Conservation (phyloP, 176 grass and related monocot species). For the Tillandsia fasciculata region DNA sequence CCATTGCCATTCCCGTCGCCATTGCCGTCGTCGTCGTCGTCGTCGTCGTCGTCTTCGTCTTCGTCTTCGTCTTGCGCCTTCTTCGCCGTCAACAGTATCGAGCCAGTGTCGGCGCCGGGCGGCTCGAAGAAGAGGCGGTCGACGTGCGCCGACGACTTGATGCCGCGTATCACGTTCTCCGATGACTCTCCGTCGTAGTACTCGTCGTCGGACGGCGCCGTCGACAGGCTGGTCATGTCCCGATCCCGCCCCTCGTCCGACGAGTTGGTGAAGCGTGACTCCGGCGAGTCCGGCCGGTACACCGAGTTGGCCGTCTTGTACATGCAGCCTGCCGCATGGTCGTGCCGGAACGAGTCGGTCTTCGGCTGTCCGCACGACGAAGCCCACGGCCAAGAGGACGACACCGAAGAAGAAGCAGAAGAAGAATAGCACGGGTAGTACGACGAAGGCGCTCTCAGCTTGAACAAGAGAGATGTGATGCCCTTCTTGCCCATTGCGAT, state of each 20-base stretch:
- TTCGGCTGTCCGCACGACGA: constrained; percentile 37
- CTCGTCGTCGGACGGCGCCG: constrained; percentile 12
- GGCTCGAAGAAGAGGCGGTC: constrained; percentile 53
- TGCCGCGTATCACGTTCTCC: constrained; percentile 28
- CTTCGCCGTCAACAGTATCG: constrained; percentile 37
- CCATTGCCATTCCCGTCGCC: not conserved
- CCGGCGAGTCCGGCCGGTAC: constrained; percentile 27
- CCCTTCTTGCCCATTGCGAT: constrained; percentile 42
- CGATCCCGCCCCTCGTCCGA: not conserved
- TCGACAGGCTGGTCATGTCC: not conserved
- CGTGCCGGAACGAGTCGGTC: constrained; percentile 54
- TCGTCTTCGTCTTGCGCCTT: too few relatives aligned
- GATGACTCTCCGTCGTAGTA: constrained; percentile 20
- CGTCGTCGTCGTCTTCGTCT: not conserved
- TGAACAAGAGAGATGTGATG: constrained; percentile 57
- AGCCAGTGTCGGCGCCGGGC: constrained; percentile 31
- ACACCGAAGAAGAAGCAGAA: not conserved
- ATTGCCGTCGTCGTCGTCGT: not conserved
- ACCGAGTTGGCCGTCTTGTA: constrained; percentile 45
- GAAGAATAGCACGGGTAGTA: not conserved
- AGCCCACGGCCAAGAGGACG: constrained; percentile 46
- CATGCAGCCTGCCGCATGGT: constrained; percentile 15
- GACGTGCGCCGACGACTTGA: constrained; percentile 13
- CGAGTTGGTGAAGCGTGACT: constrained; percentile 5
- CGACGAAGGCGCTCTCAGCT: constrained; percentile 5